Base-by-base conservation (phyloP, 108 stramenopile species). In the Cyclotella distinguenda region DNA sequence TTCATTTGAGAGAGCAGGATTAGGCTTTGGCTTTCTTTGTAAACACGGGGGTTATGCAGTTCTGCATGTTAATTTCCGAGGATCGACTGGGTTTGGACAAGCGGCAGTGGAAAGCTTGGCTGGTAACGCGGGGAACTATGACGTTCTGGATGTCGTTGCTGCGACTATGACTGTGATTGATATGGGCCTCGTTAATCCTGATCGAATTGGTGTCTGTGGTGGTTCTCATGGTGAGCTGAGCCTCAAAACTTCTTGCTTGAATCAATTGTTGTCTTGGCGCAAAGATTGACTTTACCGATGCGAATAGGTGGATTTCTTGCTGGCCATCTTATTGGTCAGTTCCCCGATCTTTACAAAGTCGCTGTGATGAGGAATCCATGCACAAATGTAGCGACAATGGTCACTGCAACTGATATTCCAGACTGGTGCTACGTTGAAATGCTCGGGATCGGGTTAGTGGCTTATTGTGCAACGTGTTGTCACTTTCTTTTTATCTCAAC, bases 351-450 rank as follows among this genome's bases (percentile, higher is more conserved):
- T 19, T 97, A 94, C 86, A 85, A 91, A 69, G 91, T 81, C 8
- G 88, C 92, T 23, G 92, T 80, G 6, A 82, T 93, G 85, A 66
- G 97, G 38, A 97, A 97, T 68, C 97, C 97, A 16, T 96, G 94
- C 13, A 94, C 88, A 22, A 94, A 97, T 64, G 84, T 97, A 35
- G 87, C 96, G 7, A 55, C 79, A 30, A 97, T 96, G 96, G 75
- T 82, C 8, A 90, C 88, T 22, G 60, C 78, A 7, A 93, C 93
- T 15, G 97, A 97, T 67, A 97, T 97, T 74, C 93, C 95, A 26
- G 97, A 96, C 60, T 96, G 95, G 95, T 93, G 88, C 54, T 83
- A 79, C 48, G 80, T 85, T 16, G 95, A 97, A 70, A 68, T 77
- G 13, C 42, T 92, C 30, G 91, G 91, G 4, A 31, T 33, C 27